Conservation (phyloP, 495 filamentous ascomycete species). For the Aspergillus campestris region DNA sequence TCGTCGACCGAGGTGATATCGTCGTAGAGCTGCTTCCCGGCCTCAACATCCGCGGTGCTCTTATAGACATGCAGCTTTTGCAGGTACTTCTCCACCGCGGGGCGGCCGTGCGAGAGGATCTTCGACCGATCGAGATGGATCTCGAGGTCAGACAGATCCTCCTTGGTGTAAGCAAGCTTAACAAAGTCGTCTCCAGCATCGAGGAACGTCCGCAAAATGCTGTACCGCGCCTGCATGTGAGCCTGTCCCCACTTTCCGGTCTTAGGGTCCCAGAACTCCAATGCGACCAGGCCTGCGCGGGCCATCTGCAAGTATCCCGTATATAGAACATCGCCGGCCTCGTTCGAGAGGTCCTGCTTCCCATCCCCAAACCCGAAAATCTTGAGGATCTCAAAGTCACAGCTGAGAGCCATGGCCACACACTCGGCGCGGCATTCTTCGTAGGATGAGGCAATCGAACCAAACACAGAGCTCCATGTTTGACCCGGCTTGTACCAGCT, state of each 20-base stretch:
- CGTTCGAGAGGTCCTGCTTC: slow-evolving; percentile 55
- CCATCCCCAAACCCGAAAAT: slow-evolving; percentile 90
- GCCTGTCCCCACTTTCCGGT: slow-evolving; percentile 87
- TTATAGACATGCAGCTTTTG: slow-evolving; percentile 92
- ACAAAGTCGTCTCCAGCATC: slow-evolving; percentile 74
- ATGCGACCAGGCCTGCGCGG: slow-evolving; percentile 69
- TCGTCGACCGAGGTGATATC: slow-evolving; percentile 73
- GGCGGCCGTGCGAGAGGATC: slow-evolving; percentile 60
- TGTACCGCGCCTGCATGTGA: slow-evolving; percentile 91
- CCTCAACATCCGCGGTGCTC: slow-evolving; percentile 74
- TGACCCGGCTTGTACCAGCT: slow-evolving; percentile 92
- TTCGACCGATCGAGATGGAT: slow-evolving; percentile 76
- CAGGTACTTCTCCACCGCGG: slow-evolving; percentile 79
- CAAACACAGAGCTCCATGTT: slow-evolving; percentile 91
- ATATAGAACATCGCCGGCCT: slow-evolving; percentile 81
- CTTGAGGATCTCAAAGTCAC: slow-evolving; percentile 78
- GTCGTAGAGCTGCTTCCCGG: slow-evolving; percentile 67
- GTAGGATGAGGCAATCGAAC: slow-evolving; percentile 74
- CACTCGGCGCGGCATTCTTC: slow-evolving; percentile 81
- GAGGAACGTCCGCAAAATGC: slow-evolving; percentile 84
- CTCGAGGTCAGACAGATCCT: slow-evolving; percentile 71
- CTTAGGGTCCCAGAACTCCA: slow-evolving; percentile 87
- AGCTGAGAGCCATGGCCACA: slow-evolving; percentile 86
- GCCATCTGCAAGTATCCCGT: slow-evolving; percentile 87
- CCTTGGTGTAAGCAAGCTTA: slow-evolving; percentile 61